Percentiles rank a stretch among this genome's conserved stretches.
phyloP scores from a whole-genome alignment of 2,329 filamentous ascomycete species.

The Diaporthe sp. region DNA sequence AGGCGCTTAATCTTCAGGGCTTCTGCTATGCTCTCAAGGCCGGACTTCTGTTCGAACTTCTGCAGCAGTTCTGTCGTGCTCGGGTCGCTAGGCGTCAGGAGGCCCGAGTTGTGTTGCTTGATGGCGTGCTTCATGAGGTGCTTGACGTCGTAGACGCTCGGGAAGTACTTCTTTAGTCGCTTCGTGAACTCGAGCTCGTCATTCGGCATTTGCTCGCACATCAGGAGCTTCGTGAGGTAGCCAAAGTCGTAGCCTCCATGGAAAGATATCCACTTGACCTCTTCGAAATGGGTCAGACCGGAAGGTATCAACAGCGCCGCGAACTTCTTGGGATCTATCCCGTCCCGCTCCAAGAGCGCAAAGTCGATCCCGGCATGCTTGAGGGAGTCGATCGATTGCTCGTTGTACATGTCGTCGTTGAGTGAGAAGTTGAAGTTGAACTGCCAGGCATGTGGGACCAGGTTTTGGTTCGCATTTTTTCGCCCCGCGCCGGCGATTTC shows the following conservation, averaged over 20 bases:
- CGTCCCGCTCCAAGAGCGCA: conserved; percentile 83
- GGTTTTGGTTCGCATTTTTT: conserved; percentile 57
- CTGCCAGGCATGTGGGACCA: conserved; percentile 93
- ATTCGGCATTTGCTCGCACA: conserved; percentile 84
- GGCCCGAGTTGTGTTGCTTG: conserved; percentile 74
- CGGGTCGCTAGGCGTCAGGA: conserved; percentile 73
- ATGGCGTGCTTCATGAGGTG: conserved; percentile 94
- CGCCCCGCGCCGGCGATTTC: conserved; percentile 56
- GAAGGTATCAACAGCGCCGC: conserved; percentile 92
- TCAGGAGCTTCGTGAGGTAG: conserved; percentile 94
- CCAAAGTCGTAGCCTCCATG: conserved; percentile 99
- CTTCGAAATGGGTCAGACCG: conserved; percentile 87
- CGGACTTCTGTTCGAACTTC: conserved; percentile 90
- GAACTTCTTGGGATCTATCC: conserved; percentile 91
- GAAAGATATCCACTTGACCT: conserved; percentile 97
- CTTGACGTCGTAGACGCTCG: conserved; percentile 94
- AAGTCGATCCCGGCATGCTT: conserved; percentile 96
- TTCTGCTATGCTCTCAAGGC: conserved; percentile 93
- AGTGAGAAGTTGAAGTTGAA: conserved; percentile 99
- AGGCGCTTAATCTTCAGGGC: conserved; percentile 91
- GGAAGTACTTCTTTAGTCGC: conserved; percentile 93
- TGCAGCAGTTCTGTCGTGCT: conserved; percentile 80
- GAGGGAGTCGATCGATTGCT: conserved; percentile 92
- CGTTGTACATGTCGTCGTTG: conserved; percentile 97
- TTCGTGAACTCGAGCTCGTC: conserved; percentile 92